These are phyloP conservation scores for Lasiosphaeriaceae sp. DNA, from an alignment of 495 filamentous ascomycete genomes.

Conservation along the genomic window DNA sequence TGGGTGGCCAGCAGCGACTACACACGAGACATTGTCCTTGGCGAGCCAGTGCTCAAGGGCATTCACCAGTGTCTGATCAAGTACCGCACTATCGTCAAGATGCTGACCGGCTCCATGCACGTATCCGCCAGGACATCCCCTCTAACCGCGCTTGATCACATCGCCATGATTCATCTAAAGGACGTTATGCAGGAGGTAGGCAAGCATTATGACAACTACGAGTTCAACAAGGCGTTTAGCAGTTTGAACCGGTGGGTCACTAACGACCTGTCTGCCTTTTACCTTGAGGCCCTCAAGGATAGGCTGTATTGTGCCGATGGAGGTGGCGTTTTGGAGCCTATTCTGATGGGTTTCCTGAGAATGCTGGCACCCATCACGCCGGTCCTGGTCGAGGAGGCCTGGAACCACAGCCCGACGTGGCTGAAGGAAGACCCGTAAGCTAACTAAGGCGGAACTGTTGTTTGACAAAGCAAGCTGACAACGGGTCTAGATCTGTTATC, in stretches of 20 bases:
- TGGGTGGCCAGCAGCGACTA: constrained; percentile 94
- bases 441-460: neutral
- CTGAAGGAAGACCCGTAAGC: constrained; percentile 48
- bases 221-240: constrained; percentile 77
- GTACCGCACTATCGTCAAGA: constrained; percentile 81
- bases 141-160: constrained; percentile 58
- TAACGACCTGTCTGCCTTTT: constrained; percentile 83
- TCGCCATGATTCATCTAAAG: constrained; percentile 71
- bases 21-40: constrained; percentile 77
- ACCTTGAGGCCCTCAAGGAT: constrained; percentile 90
- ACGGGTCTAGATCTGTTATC: constrained; percentile 11
- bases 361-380: constrained; percentile 81
- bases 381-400: constrained; percentile 81
- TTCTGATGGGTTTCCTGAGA: constrained; percentile 66
- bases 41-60: constrained; percentile 66
- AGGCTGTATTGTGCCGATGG: constrained; percentile 75
- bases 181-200: constrained; percentile 57
- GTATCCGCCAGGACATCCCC: constrained; percentile 49
- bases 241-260: constrained; percentile 75
- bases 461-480: neutral
- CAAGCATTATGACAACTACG: constrained; percentile 60
- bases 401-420: constrained; percentile 65
- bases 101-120: constrained; percentile 75
- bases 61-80: constrained; percentile 76
- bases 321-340: constrained; percentile 61